Evolutionary conservation across 2,329 filamentous ascomycete species (phyloP).

Genomic region (Penicillium oxalicum): DNA sequence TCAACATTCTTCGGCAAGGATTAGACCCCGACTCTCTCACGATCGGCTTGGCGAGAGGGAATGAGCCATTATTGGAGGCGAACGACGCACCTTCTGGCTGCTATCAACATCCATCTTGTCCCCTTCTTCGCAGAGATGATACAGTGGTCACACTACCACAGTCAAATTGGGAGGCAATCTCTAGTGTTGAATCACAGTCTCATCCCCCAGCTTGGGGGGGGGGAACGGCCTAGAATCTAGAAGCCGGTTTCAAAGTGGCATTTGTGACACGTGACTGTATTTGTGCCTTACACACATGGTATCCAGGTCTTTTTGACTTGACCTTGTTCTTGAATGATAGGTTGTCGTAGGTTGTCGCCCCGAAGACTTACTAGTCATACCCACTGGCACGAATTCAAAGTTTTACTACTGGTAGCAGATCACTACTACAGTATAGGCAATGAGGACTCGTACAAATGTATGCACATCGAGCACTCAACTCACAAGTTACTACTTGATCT

Average conservation of each 20-base stretch:
- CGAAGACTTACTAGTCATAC: no score
- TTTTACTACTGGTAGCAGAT: no score
- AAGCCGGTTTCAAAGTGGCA: slow-evolving; percentile 1
- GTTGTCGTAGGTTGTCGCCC: no score
- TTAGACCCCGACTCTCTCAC: slow-evolving; percentile 3
- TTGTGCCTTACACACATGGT: slow-evolving; percentile 4
- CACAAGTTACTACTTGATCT: no score
- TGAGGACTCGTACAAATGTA: no score
- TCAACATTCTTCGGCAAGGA: slow-evolving; percentile 19
- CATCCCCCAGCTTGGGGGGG: no score
- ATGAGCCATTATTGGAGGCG: no score
- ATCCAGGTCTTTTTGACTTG: background rate
- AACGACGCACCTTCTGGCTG: slow-evolving; percentile 6
- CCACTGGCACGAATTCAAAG: no score
- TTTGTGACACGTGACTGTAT: slow-evolving; percentile 2
- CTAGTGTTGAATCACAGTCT: background rate
- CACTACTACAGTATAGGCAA: no score
- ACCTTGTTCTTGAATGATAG: no score
- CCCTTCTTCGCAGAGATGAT: background rate
- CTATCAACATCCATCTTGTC: background rate
- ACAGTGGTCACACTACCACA: background rate
- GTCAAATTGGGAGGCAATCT: background rate
- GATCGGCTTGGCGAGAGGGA: background rate
- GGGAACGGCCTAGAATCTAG: background rate
- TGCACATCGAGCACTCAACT: no score